These are phyloP conservation scores for Hemileccinum rubropunctum DNA, from an alignment of 768 basidiomycete species.

Conservation along the genomic window DNA sequence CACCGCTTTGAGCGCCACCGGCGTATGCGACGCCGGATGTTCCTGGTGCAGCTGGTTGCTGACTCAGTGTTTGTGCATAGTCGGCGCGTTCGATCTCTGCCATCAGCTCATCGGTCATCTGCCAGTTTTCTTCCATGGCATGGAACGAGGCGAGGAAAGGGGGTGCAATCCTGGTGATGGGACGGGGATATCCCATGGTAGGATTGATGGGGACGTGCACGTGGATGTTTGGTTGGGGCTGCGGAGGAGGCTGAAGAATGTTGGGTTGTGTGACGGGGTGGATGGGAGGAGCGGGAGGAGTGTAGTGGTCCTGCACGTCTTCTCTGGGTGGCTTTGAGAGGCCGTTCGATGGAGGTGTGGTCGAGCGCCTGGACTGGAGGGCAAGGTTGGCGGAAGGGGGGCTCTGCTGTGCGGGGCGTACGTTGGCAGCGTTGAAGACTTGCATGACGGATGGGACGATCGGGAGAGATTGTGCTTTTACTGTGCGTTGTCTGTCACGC, in stretches of 20 bases:
- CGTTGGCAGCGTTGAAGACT: constrained; percentile 36
- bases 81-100: constrained; percentile 74
- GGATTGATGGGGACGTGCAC: constrained; percentile 23
- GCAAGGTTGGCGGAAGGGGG: constrained; percentile 25
- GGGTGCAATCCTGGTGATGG: constrained; percentile 53
- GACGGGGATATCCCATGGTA: constrained; percentile 58
- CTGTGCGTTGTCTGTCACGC: constrained; percentile 47
- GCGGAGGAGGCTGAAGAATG: too few species aligned
- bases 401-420: constrained; percentile 36
- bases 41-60: constrained; percentile 36
- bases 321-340: too few species aligned
- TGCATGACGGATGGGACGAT: constrained; percentile 57
- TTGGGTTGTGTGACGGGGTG: too few species aligned
- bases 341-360: constrained; percentile 23
- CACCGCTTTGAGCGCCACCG: constrained; percentile 42
- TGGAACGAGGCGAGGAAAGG: constrained; percentile 58
- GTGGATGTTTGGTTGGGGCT: too few species aligned
- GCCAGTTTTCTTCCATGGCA: constrained; percentile 54
- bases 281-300: constrained; percentile 33
- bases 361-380: constrained; percentile 19
- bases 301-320: constrained; percentile 38
- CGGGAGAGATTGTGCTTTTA: constrained; percentile 62
- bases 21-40: constrained; percentile 46
- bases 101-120: constrained; percentile 67
- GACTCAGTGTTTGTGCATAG: constrained; percentile 53